Base-by-base conservation (phyloP, 805 yeast species). In the Wickerhamiella sorbophila region DNA sequence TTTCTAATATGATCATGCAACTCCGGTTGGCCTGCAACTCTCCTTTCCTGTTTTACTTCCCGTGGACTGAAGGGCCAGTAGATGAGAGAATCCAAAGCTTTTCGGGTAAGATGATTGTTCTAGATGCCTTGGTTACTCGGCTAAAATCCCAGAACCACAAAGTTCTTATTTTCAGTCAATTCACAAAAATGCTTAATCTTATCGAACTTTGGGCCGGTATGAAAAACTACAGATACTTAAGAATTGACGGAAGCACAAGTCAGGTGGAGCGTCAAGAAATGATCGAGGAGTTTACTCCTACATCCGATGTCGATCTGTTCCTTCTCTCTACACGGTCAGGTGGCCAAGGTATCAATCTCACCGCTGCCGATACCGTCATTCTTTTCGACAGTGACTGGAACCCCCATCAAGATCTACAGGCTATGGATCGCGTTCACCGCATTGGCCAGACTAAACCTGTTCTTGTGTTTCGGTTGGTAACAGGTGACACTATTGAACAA, bases 331-430 rank as follows among this genome's bases (percentile, higher is more conserved):
- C 98, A 0, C 68, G 97, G 47, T 88, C 97, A 1, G 98, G 96
- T 8, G 97, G 97, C 0, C 69, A 88, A 26, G 98, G 98, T 4
- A 74, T 88, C 34, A 88, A 88, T 54, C 65, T 88, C 42, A 73
- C 79, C 0, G 75, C 79, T 0, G 95, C 97, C 0, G 96, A 91
- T 49, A 78, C 94, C 1, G 97, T 91, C 1, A 73, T 88, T 3
- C 53, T 88, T 9, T 86, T 84, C 55, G 98, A 88, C 54, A 80
- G 85, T 43, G 98, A 88, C 56, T 88, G 96, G 95, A 88, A 88
- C 54, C 98, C 97, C 0, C 96, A 88, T 55, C 93, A 85, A 47
- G 97, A 88, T 60, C 64, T 86, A 39, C 98, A 88, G 58, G 97
- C 97, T 0, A 88, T 88, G 75, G 97, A 87, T 53, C 69, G 98